Conservation (phyloP, 371 early-diverging fungal genomes). For the Rhizopus sp. region DNA sequence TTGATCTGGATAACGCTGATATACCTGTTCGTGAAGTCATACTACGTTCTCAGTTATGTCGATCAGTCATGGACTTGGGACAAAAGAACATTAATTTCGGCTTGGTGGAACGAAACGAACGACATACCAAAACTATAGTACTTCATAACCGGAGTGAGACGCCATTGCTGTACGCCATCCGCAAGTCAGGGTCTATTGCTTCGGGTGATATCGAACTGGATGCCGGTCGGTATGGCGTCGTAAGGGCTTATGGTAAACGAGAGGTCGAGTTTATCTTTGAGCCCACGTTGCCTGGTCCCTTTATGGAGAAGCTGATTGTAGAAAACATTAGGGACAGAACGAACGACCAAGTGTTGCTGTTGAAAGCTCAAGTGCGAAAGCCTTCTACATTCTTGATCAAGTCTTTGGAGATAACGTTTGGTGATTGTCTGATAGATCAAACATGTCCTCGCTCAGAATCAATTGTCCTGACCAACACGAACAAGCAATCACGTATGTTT, state of each 20-base stretch:
- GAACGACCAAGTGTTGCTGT: constrained; percentile 75
- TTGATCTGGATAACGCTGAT: constrained; percentile 55
- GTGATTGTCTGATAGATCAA: constrained; percentile 64
- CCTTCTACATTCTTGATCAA: constrained; percentile 89
- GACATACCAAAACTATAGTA: constrained; percentile 85
- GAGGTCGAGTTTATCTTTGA: constrained; percentile 93
- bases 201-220: constrained; percentile 88
- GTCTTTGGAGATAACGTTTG: constrained; percentile 77
- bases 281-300: constrained; percentile 86
- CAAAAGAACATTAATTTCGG: constrained; percentile 98
- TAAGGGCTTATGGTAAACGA: constrained; percentile 89
- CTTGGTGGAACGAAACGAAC: constrained; percentile 84
- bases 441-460: constrained; percentile 39
- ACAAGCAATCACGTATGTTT: constrained; percentile 79
- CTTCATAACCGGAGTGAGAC: constrained; percentile 91
- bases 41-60: constrained; percentile 81
- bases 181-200: constrained; percentile 95
- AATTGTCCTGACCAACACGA: constrained; percentile 79
- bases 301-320: constrained; percentile 85
- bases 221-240: constrained; percentile 81
- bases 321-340: constrained; percentile 89
- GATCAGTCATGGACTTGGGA: constrained; percentile 90
- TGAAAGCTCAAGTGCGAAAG: constrained; percentile 93
- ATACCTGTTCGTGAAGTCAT: constrained; percentile 96
- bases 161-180: constrained; percentile 88